Base-by-base conservation (phyloP, 768 basidiomycete species). In the Boletus subcaerulescens region DNA sequence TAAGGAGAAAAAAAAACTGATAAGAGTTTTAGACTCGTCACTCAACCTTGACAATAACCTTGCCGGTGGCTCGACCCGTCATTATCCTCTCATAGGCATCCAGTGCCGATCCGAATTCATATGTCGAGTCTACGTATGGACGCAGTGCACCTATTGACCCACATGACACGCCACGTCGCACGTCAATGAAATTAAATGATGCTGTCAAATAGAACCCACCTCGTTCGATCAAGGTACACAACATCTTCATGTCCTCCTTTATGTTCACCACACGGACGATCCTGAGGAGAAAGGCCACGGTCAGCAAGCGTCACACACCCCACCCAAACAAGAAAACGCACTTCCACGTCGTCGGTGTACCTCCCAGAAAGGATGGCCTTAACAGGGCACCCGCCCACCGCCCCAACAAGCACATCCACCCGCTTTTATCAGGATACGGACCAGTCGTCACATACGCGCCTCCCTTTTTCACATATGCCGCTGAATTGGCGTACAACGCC, bases 61-160 rank as follows among this genome's bases (percentile, higher is more conserved):
- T 89, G 0, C 89, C 89, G 4, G 74, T 79, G 1, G 85, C 82
- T 18, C 79, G 74, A 5, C 73, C 68, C 1, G 80, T 77, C 77
- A 83, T 73, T 9, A 87, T 64, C 48, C 77, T 74, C 13, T 85
- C 83, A 62, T 86, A 91, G 0, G 87, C 89, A 53, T 80, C 70
- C 49, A 80, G 65, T 3, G 68, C 80, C 7, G 87, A 81, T 33
- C 80, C 75, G 47, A 88, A 87, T 3, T 65, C 69, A 53, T 74
- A 79, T 0, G 82, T 78, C 0, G 83, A 85, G 63, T 90, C 87
- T 4, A 89, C 74, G 0, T 77, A 61, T 1, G 82, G 74, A 55
- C 76, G 80, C 8, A 89, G 63, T 15, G 24, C 20, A 48, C 52
- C 75, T 75, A 20, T 80, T 80, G 84, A 18, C 35, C 22, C 38